Evolutionary conservation across 2,329 filamentous ascomycete genomes (phyloP), one percentile per base, ranked within the genome.

Genomic region (Capronia epimyces): DNA sequence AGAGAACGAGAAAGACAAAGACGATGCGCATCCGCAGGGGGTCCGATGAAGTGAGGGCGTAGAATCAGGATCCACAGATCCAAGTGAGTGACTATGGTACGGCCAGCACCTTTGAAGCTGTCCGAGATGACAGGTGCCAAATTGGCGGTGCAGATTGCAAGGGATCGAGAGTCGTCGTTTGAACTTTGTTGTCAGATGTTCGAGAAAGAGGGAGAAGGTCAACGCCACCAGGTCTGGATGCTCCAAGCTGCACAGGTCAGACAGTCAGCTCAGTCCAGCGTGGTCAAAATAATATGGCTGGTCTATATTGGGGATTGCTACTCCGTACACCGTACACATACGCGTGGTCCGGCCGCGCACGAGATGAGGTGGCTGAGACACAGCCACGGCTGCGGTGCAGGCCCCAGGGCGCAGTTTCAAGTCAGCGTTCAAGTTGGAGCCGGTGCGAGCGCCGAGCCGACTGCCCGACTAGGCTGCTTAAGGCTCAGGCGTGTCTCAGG

Each of bases 401-500:
- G n/a, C n/a, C n/a, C n/a, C n/a, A n/a, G n/a, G n/a, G n/a, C n/a
- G n/a, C n/a, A n/a, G n/a, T n/a, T n/a, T n/a, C n/a, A n/a, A n/a
- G n/a, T n/a, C n/a, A n/a, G n/a, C n/a, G n/a, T n/a, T n/a, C n/a
- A n/a, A n/a, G n/a, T n/a, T n/a, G n/a, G n/a, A 10, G 34, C 9
- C 34, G 8, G 9, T 8, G 27, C 27, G 27, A 13, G 21, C n/a
- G n/a, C n/a, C n/a, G n/a, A n/a, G n/a, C n/a, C n/a, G n/a, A n/a
- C n/a, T n/a, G n/a, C 25, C 10, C 10, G 25, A 10, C 7, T 32
- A 32, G 7, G 29, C 7, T 10, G 29, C 7, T 9, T 3, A 32
- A n/a, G 29, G 29, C 29, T 32, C 12, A 40, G 54, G 48, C 40
- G 40, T 52, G 54, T 57, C 48, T 57, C 50, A 57, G 40, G 15